Conservation (phyloP, 129 eudicot genomes). For the Chrysanthemum seticuspe region DNA sequence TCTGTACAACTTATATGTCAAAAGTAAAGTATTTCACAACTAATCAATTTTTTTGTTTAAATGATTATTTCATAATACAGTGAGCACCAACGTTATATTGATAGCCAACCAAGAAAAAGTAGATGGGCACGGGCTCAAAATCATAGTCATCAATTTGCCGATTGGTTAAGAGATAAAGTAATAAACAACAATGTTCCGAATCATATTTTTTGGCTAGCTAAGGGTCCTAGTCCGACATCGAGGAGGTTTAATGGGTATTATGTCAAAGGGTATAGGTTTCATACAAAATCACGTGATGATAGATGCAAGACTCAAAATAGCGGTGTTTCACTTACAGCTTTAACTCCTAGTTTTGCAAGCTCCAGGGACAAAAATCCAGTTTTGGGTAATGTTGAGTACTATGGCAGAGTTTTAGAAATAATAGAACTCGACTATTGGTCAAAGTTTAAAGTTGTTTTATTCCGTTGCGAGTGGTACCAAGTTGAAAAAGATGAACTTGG, state of each 20-base stretch:
- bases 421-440: slow-evolving; percentile 23
- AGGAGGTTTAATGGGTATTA: slow-evolving; percentile 21
- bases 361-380: slow-evolving; percentile 26
- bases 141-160: slow-evolving; percentile 13
- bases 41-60: too few relatives aligned
- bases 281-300: slow-evolving; percentile 18
- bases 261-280: slow-evolving; percentile 29
- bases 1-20: too few relatives aligned
- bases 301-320: slow-evolving; percentile 20
- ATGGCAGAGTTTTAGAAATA: slow-evolving; percentile 32
- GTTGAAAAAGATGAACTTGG: slow-evolving; percentile 19
- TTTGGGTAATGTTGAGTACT: slow-evolving; percentile 23
- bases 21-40: too few relatives aligned
- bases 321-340: slow-evolving; percentile 26
- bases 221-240: slow-evolving; percentile 23
- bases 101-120: slow-evolving; percentile 18
- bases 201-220: slow-evolving; percentile 22
- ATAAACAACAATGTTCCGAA: slow-evolving; percentile 1
- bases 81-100: not conserved
- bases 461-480: slow-evolving; percentile 21
- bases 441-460: slow-evolving; percentile 3
- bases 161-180: slow-evolving; percentile 6
- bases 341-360: slow-evolving; percentile 33
- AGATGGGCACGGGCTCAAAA: slow-evolving; percentile 9
- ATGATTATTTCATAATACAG: too few relatives aligned